Evolutionary conservation across 257 asterid genomes (phyloP), one percentile per base, ranked within the genome.

Genomic region (Hygrophila difformis): DNA sequence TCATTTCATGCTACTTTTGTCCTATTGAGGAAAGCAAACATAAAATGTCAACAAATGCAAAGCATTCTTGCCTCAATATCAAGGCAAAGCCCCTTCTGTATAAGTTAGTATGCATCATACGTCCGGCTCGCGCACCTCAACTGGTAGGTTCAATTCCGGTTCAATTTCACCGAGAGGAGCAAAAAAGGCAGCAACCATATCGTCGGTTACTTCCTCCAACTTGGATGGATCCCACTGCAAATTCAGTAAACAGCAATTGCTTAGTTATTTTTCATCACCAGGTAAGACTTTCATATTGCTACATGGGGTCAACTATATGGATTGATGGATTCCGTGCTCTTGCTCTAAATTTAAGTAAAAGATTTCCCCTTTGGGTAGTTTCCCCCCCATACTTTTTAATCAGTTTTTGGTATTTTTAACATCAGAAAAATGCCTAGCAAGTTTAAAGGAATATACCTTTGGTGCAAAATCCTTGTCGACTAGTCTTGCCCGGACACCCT

Each of bases 401-500:
- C 7, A 24, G 29, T 24, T 24, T 2, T 33, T 2, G 6, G 10
- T 5, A 33, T 5, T 33, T 33, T 33, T 9, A 4, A 12, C 12
- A 1, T 5, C 3, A 33, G 12, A 33, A 10, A 33, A 33, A 33
- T 4, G 37, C 7, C 29, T 4, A 48, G 12, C 4, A 46, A 22
- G 45, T 53, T 26, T 3, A 8, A 26, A 26, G 4, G 31, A 26
- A 19, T 73, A 19, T 73, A 89, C 98, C 98, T 86, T 86, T 19
- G 98, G 94, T 59, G 86, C 74, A 42, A 91, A 91, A 73, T 91
- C 96, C 74, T 82, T 91, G 58, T 91, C 96, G 14, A 91, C 73
- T 57, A 91, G 65, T 80, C 94, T 74, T 31, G 96, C 94, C 22
- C 96, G 96, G 38, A 86, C 82, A 16, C 98, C 98, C 96, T 91